Conservation (phyloP, 768 basidiomycete genomes). For the Tricholoma hemisulphureum region DNA sequence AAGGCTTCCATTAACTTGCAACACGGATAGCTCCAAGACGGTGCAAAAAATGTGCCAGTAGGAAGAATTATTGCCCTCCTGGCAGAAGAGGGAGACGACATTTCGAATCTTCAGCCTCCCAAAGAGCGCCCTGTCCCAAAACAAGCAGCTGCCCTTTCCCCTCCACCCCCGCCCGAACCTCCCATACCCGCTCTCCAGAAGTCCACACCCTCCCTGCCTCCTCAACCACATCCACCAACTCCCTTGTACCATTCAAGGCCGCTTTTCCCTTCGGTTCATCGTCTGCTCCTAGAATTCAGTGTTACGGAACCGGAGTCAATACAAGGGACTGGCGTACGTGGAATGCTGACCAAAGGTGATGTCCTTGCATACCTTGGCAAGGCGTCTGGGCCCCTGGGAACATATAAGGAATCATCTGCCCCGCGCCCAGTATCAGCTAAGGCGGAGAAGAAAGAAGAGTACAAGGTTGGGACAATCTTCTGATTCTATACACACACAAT, state of each 20-base stretch:
- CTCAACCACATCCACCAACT: constrained; percentile 33
- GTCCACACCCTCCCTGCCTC: constrained; percentile 28
- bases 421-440: constrained; percentile 29
- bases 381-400: constrained; percentile 74
- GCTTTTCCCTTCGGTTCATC: constrained; percentile 87
- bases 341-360: constrained; percentile 97
- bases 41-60: constrained; percentile 80
- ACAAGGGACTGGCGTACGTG: constrained; percentile 85
- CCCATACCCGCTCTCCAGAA: constrained; percentile 25
- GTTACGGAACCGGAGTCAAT: constrained; percentile 64
- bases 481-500: background rate
- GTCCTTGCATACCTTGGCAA: constrained; percentile 84
- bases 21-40: constrained; percentile 58
- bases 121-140: constrained; percentile 33
- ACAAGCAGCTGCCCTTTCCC: constrained; percentile 25
- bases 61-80: constrained; percentile 89
- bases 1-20: background rate
- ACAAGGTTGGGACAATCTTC: constrained; percentile 24
- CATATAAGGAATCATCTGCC: constrained; percentile 54
- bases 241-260: constrained; percentile 59
- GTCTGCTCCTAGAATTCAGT: constrained; percentile 67
- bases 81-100: constrained; percentile 95
- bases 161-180: constrained; percentile 30
- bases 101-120: constrained; percentile 76
- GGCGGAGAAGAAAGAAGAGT: constrained; percentile 31